phyloP scores from a whole-genome alignment of 1,284 basidiomycete genomes.

The Grifola frondosa region DNA sequence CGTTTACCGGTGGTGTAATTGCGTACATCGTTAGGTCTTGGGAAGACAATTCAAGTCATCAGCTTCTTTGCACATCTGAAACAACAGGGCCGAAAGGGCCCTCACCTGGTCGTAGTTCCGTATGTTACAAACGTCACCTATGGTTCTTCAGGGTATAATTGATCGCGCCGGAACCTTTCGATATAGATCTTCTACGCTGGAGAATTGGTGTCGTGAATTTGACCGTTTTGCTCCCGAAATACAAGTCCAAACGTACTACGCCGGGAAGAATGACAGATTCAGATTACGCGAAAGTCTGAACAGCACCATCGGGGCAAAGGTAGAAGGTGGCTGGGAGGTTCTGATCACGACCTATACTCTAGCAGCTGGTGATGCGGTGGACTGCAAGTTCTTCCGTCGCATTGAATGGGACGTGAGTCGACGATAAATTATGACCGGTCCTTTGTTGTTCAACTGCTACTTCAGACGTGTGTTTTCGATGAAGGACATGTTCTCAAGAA shows the following conservation, averaged over 20 bases:
- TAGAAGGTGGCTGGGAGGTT: conserved; percentile 80
- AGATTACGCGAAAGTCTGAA: conserved; percentile 69
- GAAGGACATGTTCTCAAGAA: conserved; percentile 98
- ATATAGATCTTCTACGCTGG: conserved; percentile 86
- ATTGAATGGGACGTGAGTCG: conserved; percentile 88
- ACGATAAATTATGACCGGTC: not conserved
- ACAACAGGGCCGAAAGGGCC: conserved; percentile 74
- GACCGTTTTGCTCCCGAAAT: conserved; percentile 86
- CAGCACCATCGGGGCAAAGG: conserved; percentile 34
- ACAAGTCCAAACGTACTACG: conserved; percentile 92
- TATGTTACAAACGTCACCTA: conserved; percentile 41
- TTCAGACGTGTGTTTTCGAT: conserved; percentile 86
- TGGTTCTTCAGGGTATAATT: not conserved
- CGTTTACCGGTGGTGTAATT: conserved; percentile 10
- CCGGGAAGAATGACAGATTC: conserved; percentile 85
- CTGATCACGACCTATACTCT: conserved; percentile 96
- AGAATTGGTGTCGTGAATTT: conserved; percentile 99
- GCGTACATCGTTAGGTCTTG: conserved; percentile 57
- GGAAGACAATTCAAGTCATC: conserved; percentile 98
- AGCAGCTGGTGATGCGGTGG: conserved; percentile 83
- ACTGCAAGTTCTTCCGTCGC: conserved; percentile 90
- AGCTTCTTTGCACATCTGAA: conserved; percentile 92
- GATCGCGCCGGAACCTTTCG: conserved; percentile 2
- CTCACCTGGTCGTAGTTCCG: conserved; percentile 95
- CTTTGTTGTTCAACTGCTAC: conserved; percentile 1